These are phyloP conservation scores for Lipomyces mesembrius DNA, from an alignment of 805 yeast species.

Conservation along the genomic window DNA sequence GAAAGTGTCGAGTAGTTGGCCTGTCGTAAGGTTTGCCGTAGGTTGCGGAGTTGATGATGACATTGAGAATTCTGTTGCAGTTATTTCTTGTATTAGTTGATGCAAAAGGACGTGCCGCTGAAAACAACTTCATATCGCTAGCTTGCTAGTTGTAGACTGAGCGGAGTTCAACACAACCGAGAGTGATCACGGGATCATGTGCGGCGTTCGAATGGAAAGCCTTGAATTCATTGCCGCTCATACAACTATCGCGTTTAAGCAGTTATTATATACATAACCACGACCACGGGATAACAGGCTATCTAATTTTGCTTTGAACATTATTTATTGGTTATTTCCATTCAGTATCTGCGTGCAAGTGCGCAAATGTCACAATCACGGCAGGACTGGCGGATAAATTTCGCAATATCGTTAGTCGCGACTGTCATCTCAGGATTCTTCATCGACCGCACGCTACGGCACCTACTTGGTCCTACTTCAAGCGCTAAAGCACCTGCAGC, in stretches of 20 bases:
- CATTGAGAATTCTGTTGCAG: neutral
- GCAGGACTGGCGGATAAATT: neutral
- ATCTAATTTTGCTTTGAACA: neutral
- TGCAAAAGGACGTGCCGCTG: neutral
- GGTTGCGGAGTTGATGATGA: neutral
- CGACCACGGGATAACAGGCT: neutral
- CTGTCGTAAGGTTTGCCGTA: slow-evolving; percentile 12
- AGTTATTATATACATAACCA: too few species aligned
- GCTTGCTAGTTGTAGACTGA: too few species aligned
- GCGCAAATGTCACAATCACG: neutral
- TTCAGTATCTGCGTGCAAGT: neutral
- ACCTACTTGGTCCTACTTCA: neutral
- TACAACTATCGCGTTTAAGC: too few species aligned
- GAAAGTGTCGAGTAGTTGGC: slow-evolving; percentile 24
- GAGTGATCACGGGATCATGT: too few species aligned
- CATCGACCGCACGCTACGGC: neutral
- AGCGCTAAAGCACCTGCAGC: neutral
- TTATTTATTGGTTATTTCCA: neutral
- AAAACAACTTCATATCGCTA: too few species aligned
- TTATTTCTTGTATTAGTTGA: neutral
- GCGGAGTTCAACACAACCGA: too few species aligned
- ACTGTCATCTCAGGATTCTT: slow-evolving; percentile 1
- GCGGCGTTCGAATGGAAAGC: too few species aligned
- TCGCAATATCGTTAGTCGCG: neutral
- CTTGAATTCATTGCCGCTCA: too few species aligned